Conservation (phyloP, 176 grass and related monocot genomes). For the Cocos nucifera region DNA sequence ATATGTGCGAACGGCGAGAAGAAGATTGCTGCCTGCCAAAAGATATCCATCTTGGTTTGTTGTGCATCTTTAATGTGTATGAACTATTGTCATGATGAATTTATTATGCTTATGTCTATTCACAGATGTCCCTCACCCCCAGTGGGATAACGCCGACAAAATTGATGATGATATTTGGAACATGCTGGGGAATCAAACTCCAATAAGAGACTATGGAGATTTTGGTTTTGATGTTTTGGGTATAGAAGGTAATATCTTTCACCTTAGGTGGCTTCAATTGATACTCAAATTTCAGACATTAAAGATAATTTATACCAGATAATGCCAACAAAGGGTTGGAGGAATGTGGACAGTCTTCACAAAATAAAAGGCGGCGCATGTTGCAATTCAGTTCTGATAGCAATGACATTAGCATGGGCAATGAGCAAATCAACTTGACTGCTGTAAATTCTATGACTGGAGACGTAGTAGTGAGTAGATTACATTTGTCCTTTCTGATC, state of each 20-base stretch:
- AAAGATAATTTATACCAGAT: constrained; percentile 17
- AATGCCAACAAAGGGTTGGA: background rate
- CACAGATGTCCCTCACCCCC: constrained; percentile 38
- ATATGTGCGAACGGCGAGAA: constrained; percentile 44
- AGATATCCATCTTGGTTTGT: constrained; percentile 30
- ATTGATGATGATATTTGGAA: constrained; percentile 28
- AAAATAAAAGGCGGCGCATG: constrained; percentile 8
- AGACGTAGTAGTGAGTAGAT: background rate
- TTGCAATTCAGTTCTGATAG: constrained; percentile 13
- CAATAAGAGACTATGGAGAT: constrained; percentile 30
- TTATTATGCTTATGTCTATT: constrained; percentile 13
- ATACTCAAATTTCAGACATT: constrained; percentile 9
- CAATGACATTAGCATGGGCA: background rate
- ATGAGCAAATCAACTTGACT: background rate
- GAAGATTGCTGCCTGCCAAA: constrained; percentile 12
- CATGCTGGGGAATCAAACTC: constrained; percentile 47
- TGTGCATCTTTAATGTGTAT: background rate
- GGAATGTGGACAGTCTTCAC: background rate
- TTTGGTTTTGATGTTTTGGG: constrained; percentile 29
- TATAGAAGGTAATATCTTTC: constrained; percentile 22
- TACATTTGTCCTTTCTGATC: background rate
- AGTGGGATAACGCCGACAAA: constrained; percentile 4
- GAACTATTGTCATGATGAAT: background rate
- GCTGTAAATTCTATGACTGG: no score
- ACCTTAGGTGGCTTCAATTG: background rate